Evolutionary conservation across 169 alveolate genomes (phyloP), one percentile per base, ranked within the genome.

Genomic region (Plasmodium yoelii): DNA sequence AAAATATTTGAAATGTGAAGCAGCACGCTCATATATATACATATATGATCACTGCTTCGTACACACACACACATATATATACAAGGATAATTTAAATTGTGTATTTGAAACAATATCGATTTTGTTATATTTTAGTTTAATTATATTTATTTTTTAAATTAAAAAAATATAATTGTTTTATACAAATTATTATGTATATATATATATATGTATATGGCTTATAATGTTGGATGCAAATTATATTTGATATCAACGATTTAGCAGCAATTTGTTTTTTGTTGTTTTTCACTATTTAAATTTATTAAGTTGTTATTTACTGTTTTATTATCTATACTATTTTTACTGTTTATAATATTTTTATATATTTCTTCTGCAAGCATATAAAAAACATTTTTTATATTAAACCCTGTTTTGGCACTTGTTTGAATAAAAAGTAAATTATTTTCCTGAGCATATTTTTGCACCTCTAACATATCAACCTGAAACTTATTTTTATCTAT

Each of bases 371-470:
- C 88, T 18, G 96, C 92, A 63, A 93, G 94, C 87, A 93, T 70
- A 49, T 93, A 93, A 60, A 93, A 93, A 24, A 93, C 93, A 47
- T 84, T 73, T 46, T 88, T 69, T 46, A 93, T 90, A 53, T 93
- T 93, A 9, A 88, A 89, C 19, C 96, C 96, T 7, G 96, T 93
- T 88, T 93, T 93, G 60, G 96, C 96, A 73, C 96, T 93, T 42
- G 96, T 93, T 84, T 93, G 95, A 63, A 93, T 93, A 63, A 93
- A 89, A 46, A 88, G 80, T 57, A 93, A 71, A 46, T 92, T 57
- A 53, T 93, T 74, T 39, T 93, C 95, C 59, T 88, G 87, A 42
- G 96, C 96, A 70, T 93, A 93, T 10, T 87, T 91, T 63, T 87
- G 88, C 42, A 94, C 96, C 57, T 87, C 93, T 46, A 94, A 86